These are phyloP conservation scores for Neurospora tetrasperma DNA, from an alignment of 495 filamentous ascomycete genomes.

Conservation along the genomic window DNA sequence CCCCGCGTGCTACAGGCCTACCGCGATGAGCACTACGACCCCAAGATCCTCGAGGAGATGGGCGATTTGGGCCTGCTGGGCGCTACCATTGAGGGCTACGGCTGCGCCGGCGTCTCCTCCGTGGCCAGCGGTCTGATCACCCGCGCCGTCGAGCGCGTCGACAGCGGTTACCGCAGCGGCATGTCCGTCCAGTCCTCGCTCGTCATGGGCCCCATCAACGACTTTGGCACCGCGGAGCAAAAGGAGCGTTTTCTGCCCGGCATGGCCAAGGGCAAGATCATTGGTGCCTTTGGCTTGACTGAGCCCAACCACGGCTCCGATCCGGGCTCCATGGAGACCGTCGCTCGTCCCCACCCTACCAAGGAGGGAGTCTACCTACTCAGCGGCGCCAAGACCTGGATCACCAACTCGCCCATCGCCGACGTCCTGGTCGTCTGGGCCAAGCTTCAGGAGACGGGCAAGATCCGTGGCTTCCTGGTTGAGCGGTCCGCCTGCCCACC, in stretches of 20 bases:
- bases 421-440: constrained; percentile 93
- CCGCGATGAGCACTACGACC: constrained; percentile 86
- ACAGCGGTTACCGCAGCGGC: constrained; percentile 88
- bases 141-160: constrained; percentile 89
- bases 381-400: constrained; percentile 92
- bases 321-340: constrained; percentile 90
- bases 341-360: constrained; percentile 72
- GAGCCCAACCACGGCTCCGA: constrained; percentile 98
- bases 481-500: constrained; percentile 72
- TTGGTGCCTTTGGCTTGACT: constrained; percentile 90
- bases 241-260: constrained; percentile 80
- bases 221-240: constrained; percentile 80
- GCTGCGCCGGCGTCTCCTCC: constrained; percentile 84
- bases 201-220: constrained; percentile 93
- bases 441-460: constrained; percentile 78
- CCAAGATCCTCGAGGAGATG: constrained; percentile 86
- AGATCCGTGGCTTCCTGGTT: constrained; percentile 90
- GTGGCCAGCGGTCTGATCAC: constrained; percentile 91
- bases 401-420: constrained; percentile 92
- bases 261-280: constrained; percentile 75
- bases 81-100: constrained; percentile 85
- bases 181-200: constrained; percentile 95
- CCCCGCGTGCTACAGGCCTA: constrained; percentile 91
- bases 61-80: constrained; percentile 87
- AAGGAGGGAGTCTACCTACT: constrained; percentile 79